Conservation (phyloP, 2,329 filamentous ascomycete species). For the Penicillium sp. region DNA sequence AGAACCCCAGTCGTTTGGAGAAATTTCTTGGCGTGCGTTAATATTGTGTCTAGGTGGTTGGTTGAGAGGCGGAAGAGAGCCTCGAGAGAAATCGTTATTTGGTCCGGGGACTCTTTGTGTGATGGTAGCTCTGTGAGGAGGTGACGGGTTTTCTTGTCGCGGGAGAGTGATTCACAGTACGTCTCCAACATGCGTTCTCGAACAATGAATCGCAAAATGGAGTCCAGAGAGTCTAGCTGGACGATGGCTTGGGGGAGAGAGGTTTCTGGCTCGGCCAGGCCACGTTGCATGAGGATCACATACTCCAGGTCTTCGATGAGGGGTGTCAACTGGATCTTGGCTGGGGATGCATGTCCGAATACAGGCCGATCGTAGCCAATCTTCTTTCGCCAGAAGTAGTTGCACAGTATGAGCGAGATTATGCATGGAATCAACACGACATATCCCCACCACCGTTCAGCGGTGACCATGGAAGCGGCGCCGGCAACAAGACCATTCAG, state of each 20-base stretch:
- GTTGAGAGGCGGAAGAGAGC: conserved; percentile 12
- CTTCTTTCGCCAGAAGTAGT: conserved; percentile 51
- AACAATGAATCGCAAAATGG: conserved; percentile 27
- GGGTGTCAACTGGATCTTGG: conserved; percentile 15
- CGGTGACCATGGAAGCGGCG: conserved; percentile 53
- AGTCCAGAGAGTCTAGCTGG: conserved; percentile 18
- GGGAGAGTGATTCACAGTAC: conserved; percentile 29
- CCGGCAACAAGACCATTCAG: conserved; percentile 51
- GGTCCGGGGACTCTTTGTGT: not conserved
- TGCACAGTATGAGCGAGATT: conserved; percentile 47
- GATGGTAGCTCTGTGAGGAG: conserved; percentile 8
- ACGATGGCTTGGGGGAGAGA: conserved; percentile 6
- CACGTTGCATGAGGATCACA: conserved; percentile 21
- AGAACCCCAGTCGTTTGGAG: conserved; percentile 14
- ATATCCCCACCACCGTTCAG: conserved; percentile 56
- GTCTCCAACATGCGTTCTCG: conserved; percentile 28
- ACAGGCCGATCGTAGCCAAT: conserved; percentile 50
- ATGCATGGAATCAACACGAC: conserved; percentile 55
- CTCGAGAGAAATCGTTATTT: conserved; percentile 18
- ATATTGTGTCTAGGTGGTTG: not conserved
- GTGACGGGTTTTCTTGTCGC: conserved; percentile 12
- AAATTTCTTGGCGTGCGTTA: conserved; percentile 16
- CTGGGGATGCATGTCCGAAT: conserved; percentile 14
- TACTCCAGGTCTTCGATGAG: conserved; percentile 33
- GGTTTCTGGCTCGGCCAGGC: conserved; percentile 10